Evolutionary conservation across 805 yeast species (phyloP).

Genomic region (Cyberlindnera euphorbiae): DNA sequence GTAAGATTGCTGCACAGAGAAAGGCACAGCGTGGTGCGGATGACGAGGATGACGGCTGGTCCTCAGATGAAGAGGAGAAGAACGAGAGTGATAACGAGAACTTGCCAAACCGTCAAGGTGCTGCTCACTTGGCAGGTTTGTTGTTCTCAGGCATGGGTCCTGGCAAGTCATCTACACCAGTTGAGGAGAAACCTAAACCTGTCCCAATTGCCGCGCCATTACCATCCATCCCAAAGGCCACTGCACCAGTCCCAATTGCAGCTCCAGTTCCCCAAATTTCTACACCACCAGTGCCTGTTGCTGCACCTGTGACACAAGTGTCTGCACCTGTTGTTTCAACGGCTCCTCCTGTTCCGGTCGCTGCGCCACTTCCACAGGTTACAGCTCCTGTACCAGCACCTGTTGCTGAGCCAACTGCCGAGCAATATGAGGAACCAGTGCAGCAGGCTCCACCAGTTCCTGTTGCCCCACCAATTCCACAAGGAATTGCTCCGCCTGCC

Average conservation of each 20-base stretch:
- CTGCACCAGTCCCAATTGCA: conserved; percentile 22
- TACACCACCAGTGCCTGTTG: conserved; percentile 10
- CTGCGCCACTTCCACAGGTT: conserved; percentile 8
- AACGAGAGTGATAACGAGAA: conserved; percentile 30
- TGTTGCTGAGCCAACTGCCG: conserved; percentile 18
- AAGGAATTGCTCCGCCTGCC: conserved; percentile 24
- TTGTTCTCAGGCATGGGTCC: conserved; percentile 26
- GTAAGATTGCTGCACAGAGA: conserved; percentile 65
- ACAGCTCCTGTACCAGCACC: conserved; percentile 24
- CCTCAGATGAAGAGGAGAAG: conserved; percentile 31
- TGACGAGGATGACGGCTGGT: conserved; percentile 30
- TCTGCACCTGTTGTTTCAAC: conserved; percentile 4
- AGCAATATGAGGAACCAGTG: no score
- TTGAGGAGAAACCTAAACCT: no score
- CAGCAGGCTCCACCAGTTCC: no score
- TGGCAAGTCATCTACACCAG: conserved; percentile 15
- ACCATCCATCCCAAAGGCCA: conserved; percentile 19
- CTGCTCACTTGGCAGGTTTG: conserved; percentile 27
- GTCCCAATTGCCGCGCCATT: conserved; percentile 9
- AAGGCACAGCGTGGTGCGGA: conserved; percentile 56
- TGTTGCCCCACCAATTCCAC: conserved; percentile 31
- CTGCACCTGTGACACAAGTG: conserved; percentile 8
- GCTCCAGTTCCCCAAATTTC: conserved; percentile 26
- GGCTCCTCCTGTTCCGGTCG: conserved; percentile 7
- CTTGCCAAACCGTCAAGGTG: conserved; percentile 27